These are phyloP conservation scores for Durio zibethinus DNA, from an alignment of 345 rosid genomes.

Conservation along the genomic window DNA sequence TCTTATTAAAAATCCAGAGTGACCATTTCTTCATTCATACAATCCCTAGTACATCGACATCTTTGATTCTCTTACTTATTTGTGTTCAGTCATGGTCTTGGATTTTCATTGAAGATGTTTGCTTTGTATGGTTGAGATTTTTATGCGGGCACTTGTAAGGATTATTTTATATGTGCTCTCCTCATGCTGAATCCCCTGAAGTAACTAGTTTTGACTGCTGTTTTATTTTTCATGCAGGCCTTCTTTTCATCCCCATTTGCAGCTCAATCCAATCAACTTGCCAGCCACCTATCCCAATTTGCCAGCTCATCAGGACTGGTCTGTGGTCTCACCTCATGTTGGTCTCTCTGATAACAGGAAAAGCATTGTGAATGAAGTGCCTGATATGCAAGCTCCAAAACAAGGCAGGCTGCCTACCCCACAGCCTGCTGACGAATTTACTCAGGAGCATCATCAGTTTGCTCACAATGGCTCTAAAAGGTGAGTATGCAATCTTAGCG, in stretches of 20 bases:
- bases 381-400: constrained; percentile 41
- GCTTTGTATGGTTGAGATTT: neutral
- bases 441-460: constrained; percentile 29
- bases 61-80: neutral
- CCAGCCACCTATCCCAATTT: constrained; percentile 31
- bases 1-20: neutral
- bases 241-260: constrained; percentile 29
- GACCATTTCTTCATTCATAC: neutral
- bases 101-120: constrained; percentile 1
- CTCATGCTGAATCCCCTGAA: neutral
- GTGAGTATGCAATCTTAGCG: constrained; percentile 24
- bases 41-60: neutral
- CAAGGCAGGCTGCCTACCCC: constrained; percentile 40
- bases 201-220: constrained; percentile 8
- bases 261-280: constrained; percentile 35
- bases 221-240: constrained; percentile 37
- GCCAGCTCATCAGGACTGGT: constrained; percentile 31
- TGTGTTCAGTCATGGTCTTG: neutral
- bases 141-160: neutral
- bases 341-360: constrained; percentile 28
- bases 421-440: constrained; percentile 29
- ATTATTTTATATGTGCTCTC: neutral
- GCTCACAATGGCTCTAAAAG: constrained; percentile 42
- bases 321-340: constrained; percentile 28
- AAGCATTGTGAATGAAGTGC: constrained; percentile 25